Evolutionary conservation across 2,329 filamentous ascomycete species (phyloP), one percentile per base, ranked within the genome.

Genomic region (Gremmenia infestans): DNA sequence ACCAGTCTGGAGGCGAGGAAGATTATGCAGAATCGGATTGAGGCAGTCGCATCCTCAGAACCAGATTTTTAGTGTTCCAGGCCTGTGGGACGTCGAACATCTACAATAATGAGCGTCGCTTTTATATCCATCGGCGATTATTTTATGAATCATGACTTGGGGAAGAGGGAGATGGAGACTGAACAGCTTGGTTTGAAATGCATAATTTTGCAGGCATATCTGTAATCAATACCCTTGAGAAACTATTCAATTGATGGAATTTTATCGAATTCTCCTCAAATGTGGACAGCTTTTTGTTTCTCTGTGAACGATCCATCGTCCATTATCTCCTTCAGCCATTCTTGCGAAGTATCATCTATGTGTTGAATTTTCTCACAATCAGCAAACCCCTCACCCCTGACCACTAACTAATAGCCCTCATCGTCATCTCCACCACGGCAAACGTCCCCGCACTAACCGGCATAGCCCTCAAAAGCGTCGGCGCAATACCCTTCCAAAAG

Each of bases 361-460:
- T 40, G 46, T 28, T 48, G 46, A 39, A 39, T 42, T 25, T 50
- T 28, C 36, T 28, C 19, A 39, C 19, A 45, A 39, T 19, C 19
- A 15, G 32, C 15, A 48, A 37, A 2, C 8, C 15, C 39, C 46
- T 40, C 8, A 28, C 37, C 35, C 40, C 43, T n/a, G 2, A 28
- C 23, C 46, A 19, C n/a, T 64, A 76, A 61, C 76, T 80, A 58
- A 87, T 80, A 17, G 81, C 80, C 61, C 83, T 75, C 81, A 84
- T 83, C 19, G 82, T 85, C 72, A 83, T 76, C 74, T 87, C 84
- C 11, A 85, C 83, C 64, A 94, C 91, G 32, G 90, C 91, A 79
- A 99, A 99, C 2, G 94, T 99, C n/a, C 93, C 93, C 2, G 93
- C 94, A 72, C 89, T 94, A 48, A 99, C 94, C 8, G 94, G 94